Conservation (phyloP, 2,329 filamentous ascomycete genomes). For the Hypoxylon sp. region DNA sequence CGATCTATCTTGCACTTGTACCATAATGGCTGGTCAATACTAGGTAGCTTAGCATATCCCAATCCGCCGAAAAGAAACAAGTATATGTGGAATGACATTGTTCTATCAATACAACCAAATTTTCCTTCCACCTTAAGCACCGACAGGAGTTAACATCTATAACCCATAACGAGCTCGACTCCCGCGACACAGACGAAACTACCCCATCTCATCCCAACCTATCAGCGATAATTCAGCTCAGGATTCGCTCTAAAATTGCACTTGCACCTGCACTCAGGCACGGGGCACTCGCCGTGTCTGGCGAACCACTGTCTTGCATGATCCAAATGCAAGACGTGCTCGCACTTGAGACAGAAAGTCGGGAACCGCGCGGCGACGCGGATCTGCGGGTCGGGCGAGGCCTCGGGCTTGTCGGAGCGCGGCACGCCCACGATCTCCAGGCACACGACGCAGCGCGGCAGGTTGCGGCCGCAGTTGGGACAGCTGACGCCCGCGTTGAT, state of each 20-base stretch:
- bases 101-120: neutral
- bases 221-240: constrained; percentile 68
- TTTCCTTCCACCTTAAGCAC: neutral
- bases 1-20: neutral
- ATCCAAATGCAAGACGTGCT: constrained; percentile 77
- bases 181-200: neutral
- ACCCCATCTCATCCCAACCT: neutral
- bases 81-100: neutral
- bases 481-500: constrained; percentile 75
- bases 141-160: neutral
- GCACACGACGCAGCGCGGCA: constrained; percentile 78
- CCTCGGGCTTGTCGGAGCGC: constrained; percentile 71
- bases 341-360: constrained; percentile 78
- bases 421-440: constrained; percentile 76
- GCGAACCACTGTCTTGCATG: constrained; percentile 78
- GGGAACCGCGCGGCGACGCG: constrained; percentile 71
- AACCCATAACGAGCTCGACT: neutral
- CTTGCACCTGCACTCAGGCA: constrained; percentile 76
- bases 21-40: neutral
- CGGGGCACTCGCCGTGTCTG: constrained; percentile 75
- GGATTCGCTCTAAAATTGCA: constrained; percentile 74
- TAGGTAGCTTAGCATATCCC: neutral
- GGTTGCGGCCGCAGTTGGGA: constrained; percentile 75
- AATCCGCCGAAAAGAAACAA: neutral
- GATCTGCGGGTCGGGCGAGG: constrained; percentile 63